phyloP scores from a whole-genome alignment of 1,284 basidiomycete genomes.

The Moniliophthora roreri region DNA sequence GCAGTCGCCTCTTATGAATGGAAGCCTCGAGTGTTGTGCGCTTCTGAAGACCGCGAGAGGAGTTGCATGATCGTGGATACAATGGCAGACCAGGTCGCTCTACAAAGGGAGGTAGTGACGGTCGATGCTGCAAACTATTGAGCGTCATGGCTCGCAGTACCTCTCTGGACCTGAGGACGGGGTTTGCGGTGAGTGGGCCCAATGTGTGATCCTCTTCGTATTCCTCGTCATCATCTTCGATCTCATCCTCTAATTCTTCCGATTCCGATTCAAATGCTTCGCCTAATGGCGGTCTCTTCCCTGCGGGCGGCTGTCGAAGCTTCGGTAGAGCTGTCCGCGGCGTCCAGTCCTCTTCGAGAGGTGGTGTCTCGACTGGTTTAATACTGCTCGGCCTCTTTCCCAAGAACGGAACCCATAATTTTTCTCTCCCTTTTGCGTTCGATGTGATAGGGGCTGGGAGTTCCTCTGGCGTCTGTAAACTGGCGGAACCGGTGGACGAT shows the following conservation, averaged over 20 bases:
- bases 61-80: constrained; percentile 67
- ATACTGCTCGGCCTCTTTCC: constrained; percentile 37
- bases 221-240: constrained; percentile 16
- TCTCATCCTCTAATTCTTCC: not conserved
- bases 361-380: constrained; percentile 16
- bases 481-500: constrained; percentile 59
- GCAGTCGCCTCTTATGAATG: constrained; percentile 52
- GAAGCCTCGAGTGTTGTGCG: constrained; percentile 41
- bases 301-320: constrained; percentile 15
- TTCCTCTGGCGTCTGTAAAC: constrained; percentile 63
- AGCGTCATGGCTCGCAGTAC: constrained; percentile 32
- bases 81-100: constrained; percentile 40
- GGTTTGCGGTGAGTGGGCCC: not conserved
- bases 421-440: constrained; percentile 29
- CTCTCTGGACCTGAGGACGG: constrained; percentile 13
- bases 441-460: constrained; percentile 32
- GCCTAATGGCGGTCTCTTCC: not conserved
- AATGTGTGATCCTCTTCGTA: constrained; percentile 14
- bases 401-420: constrained; percentile 55
- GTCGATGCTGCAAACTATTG: constrained; percentile 39
- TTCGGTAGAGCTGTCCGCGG: constrained; percentile 16
- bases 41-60: constrained; percentile 34
- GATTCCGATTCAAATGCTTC: not conserved
- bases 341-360: constrained; percentile 10
- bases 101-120: constrained; percentile 51